These are phyloP conservation scores for Kluyveromyces sp. DNA, from an alignment of 1,139 yeast species.

Conservation along the genomic window DNA sequence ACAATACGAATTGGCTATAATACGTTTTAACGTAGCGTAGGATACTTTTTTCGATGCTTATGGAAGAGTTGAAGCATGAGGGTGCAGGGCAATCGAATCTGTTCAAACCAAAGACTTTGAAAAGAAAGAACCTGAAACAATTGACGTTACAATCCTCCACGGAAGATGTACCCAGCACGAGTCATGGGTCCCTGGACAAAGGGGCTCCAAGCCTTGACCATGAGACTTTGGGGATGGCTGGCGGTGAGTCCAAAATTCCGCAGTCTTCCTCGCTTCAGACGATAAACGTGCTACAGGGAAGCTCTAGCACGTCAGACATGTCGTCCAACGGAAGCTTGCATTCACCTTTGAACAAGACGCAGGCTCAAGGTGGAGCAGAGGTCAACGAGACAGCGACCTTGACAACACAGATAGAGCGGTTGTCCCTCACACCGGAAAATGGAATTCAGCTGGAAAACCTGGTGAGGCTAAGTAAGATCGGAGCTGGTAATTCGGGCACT, in stretches of 20 bases:
- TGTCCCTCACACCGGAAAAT: slow-evolving; percentile 12
- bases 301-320: slow-evolving; percentile 12
- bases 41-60: no score
- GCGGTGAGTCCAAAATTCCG: neutral
- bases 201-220: no score
- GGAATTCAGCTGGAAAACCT: slow-evolving; percentile 44
- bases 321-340: slow-evolving; percentile 9
- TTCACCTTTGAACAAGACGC: neutral
- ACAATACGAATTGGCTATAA: no score
- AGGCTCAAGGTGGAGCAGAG: slow-evolving; percentile 6
- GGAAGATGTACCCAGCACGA: neutral
- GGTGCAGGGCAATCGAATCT: slow-evolving; percentile 14
- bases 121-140: slow-evolving; percentile 68
- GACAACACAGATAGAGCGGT: slow-evolving; percentile 11
- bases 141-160: slow-evolving; percentile 41
- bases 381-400: slow-evolving; percentile 8
- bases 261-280: neutral
- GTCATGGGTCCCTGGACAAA: neutral
- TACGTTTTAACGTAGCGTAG: no score
- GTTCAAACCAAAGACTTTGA: slow-evolving; percentile 52
- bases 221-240: no score
- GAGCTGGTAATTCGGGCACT: slow-evolving; percentile 91
- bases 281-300: neutral
- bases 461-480: slow-evolving; percentile 67
- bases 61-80: neutral